These are phyloP conservation scores for Cyanodermella asteris DNA, from an alignment of 2,329 filamentous ascomycete species.

Conservation along the genomic window DNA sequence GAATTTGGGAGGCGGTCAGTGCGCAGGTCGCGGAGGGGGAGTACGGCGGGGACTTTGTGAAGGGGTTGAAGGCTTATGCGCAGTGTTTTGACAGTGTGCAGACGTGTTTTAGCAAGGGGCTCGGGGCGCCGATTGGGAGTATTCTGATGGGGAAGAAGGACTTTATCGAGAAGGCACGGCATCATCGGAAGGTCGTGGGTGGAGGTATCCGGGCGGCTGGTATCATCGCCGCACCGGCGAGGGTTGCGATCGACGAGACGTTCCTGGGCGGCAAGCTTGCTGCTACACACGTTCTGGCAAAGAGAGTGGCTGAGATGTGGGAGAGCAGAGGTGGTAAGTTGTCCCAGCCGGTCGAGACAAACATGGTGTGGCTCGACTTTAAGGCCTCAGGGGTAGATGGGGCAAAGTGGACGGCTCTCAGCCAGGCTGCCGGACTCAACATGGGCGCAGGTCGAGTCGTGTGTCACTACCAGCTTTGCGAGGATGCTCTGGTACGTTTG, in stretches of 20 bases:
- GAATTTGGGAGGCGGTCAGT: constrained; percentile 62
- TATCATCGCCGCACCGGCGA: constrained; percentile 51
- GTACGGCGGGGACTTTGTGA: too few relatives aligned
- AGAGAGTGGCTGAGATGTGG: constrained; percentile 44
- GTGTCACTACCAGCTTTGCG: constrained; percentile 40
- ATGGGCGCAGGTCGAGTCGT: constrained; percentile 43
- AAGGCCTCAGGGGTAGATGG: constrained; percentile 33
- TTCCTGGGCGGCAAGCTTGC: constrained; percentile 47
- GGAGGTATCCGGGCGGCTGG: constrained; percentile 60
- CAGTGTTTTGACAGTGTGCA: constrained; percentile 51
- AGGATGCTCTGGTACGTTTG: too few relatives aligned
- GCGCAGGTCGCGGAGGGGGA: constrained; percentile 46
- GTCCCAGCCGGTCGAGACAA: constrained; percentile 55
- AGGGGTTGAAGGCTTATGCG: constrained; percentile 43
- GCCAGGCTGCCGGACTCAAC: too few relatives aligned
- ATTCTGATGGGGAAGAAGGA: constrained; percentile 40
- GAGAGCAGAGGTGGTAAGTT: constrained; percentile 44
- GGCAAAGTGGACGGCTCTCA: too few relatives aligned
- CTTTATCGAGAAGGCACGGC: constrained; percentile 46
- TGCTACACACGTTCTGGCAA: constrained; percentile 39
- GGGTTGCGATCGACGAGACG: constrained; percentile 58
- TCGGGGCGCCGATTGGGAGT: constrained; percentile 61
- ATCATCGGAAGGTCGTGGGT: constrained; percentile 61
- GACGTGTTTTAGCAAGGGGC: constrained; percentile 62
- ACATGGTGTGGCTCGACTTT: constrained; percentile 75